Evolutionary conservation across 2,329 filamentous ascomycete genomes (phyloP).

Genomic region (Fusarium anthophilum): DNA sequence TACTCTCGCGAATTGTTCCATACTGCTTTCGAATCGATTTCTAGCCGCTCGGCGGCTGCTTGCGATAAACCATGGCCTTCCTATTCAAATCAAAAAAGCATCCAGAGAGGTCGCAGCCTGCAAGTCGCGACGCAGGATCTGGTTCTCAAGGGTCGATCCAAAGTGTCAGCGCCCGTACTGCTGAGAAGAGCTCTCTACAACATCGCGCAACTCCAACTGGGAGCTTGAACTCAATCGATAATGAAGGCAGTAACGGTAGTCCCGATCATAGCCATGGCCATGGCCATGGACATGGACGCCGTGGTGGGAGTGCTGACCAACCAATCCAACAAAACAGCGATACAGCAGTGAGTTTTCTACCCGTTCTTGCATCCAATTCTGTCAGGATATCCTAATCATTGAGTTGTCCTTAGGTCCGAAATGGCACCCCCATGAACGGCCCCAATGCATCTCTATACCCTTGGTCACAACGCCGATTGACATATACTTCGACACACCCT

Average conservation of each 20-base stretch:
- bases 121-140: conserved; percentile 64
- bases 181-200: conserved; percentile 62
- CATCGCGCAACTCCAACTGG: conserved; percentile 77
- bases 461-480: conserved; percentile 91
- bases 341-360: conserved; percentile 52
- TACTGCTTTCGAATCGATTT: conserved; percentile 28
- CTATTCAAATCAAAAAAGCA: conserved; percentile 85
- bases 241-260: conserved; percentile 65
- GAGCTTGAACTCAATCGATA: conserved; percentile 78
- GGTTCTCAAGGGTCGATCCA: conserved; percentile 57
- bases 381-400: conserved; percentile 17
- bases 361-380: neutral
- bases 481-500: conserved; percentile 81
- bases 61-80: conserved; percentile 73
- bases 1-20: conserved; percentile 6
- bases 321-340: conserved; percentile 52
- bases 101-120: conserved; percentile 66
- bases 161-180: conserved; percentile 56
- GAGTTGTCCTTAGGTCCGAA: conserved; percentile 59
- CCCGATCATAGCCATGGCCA: conserved; percentile 65
- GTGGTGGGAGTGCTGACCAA: conserved; percentile 62
- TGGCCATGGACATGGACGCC: conserved; percentile 59
- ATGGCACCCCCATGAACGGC: conserved; percentile 59
- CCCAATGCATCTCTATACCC: conserved; percentile 88
- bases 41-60: conserved; percentile 51